Percentiles rank a stretch among this genome's conserved stretches.
Evolutionary conservation across 1,284 basidiomycete genomes (phyloP).

Genomic region (Amanita bisporigera): DNA sequence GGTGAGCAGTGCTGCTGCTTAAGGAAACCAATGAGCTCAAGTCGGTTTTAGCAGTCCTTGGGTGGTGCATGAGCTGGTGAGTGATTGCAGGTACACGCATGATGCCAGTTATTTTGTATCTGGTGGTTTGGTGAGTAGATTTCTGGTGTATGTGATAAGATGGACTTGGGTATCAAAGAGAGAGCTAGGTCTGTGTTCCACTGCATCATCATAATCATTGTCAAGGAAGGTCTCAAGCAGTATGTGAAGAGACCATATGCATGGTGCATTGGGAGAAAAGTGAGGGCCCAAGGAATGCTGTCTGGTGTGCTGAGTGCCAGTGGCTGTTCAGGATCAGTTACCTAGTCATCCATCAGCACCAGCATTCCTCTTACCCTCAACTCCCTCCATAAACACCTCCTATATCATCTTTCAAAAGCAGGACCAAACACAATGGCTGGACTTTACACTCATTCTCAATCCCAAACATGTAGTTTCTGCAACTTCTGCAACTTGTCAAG

Average conservation of each 20-base stretch:
- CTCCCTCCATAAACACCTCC: no score
- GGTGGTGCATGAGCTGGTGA: slow-evolving; percentile 66
- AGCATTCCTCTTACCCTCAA: no score
- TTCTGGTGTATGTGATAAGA: background rate
- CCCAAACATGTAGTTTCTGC: no score
- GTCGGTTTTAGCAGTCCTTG: slow-evolving; percentile 54
- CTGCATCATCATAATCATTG: slow-evolving; percentile 58
- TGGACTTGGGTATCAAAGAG: slow-evolving; percentile 47
- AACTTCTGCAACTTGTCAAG: no score
- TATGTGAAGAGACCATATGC: slow-evolving; percentile 65
- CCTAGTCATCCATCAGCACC: no score
- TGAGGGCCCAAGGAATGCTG: slow-evolving; percentile 54
- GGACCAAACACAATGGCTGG: no score
- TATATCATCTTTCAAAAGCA: no score
- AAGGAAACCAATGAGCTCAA: slow-evolving; percentile 56
- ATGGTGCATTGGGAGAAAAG: slow-evolving; percentile 72
- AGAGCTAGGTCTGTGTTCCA: slow-evolving; percentile 62
- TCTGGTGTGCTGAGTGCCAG: slow-evolving; percentile 47
- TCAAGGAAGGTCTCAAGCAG: slow-evolving; percentile 56
- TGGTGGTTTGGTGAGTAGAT: slow-evolving; percentile 27
- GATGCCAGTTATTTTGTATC: slow-evolving; percentile 59
- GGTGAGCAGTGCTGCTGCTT: slow-evolving; percentile 67
- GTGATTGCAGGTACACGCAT: slow-evolving; percentile 67
- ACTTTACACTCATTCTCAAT: no score
- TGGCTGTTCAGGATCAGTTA: slow-evolving; percentile 40